phyloP scores from a whole-genome alignment of 2,329 filamentous ascomycete species.

The Aspergillus texensis region DNA sequence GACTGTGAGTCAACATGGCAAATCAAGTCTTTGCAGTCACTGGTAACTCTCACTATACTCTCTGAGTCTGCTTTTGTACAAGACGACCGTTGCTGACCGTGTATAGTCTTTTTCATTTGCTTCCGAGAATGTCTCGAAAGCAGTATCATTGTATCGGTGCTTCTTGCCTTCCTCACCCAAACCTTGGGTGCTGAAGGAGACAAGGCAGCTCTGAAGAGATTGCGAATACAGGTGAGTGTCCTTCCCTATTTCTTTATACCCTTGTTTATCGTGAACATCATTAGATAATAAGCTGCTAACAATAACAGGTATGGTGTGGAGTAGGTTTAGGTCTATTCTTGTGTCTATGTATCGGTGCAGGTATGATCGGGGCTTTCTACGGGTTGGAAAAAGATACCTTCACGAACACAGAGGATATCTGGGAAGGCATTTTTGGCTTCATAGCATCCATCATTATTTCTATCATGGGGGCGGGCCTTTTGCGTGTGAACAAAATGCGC shows the following conservation, averaged over 20 bases:
- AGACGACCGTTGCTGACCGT: too few species aligned
- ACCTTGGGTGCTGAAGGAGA: conserved; percentile 70
- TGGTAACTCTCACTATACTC: neutral
- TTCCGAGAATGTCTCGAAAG: conserved; percentile 85
- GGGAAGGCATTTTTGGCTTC: conserved; percentile 79
- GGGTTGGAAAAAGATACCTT: conserved; percentile 68
- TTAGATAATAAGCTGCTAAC: too few species aligned
- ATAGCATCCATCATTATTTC: conserved; percentile 80
- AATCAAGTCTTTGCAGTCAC: conserved; percentile 20
- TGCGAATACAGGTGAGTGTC: conserved; percentile 62
- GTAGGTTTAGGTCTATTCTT: conserved; percentile 64
- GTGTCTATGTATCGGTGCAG: conserved; percentile 66
- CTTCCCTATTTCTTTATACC: neutral
- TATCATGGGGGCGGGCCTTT: conserved; percentile 75
- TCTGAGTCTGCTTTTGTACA: neutral
- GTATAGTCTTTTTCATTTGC: conserved; percentile 78
- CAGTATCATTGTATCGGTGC: conserved; percentile 79
- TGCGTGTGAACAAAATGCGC: conserved; percentile 80
- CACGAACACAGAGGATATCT: conserved; percentile 70
- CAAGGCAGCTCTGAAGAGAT: conserved; percentile 64
- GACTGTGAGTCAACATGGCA: conserved; percentile 5
- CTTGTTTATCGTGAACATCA: too few species aligned
- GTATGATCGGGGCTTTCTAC: conserved; percentile 75
- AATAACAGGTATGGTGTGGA: conserved; percentile 67
- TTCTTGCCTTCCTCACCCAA: conserved; percentile 83